These are phyloP conservation scores for Pecoramyces ruminantium DNA, from an alignment of 192 early-diverging fungal genomes.

Conservation along the genomic window DNA sequence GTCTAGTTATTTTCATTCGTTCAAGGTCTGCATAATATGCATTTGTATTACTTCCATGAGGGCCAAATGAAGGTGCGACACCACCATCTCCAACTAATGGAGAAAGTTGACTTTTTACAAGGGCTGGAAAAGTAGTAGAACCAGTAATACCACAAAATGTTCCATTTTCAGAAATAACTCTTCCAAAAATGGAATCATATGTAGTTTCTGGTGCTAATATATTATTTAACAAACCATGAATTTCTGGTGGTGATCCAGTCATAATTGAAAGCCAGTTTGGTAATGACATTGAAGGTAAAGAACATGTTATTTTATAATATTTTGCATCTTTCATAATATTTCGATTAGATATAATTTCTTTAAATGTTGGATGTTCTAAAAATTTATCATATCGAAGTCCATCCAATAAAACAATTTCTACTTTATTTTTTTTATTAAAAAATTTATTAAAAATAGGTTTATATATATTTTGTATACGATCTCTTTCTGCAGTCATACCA, in stretches of 20 bases:
- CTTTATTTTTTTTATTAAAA: background rate
- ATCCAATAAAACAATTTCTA: background rate
- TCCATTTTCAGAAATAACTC: background rate
- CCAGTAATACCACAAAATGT: background rate
- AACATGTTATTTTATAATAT: background rate
- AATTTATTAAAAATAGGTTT: background rate
- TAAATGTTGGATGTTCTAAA: background rate
- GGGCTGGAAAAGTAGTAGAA: background rate
- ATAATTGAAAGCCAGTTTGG: background rate
- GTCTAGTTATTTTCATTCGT: background rate
- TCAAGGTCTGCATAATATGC: background rate
- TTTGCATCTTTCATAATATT: background rate
- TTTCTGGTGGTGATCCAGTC: background rate
- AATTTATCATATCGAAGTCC: background rate
- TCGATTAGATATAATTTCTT: background rate
- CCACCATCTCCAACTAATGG: background rate
- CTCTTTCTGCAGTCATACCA: background rate
- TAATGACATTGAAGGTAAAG: background rate
- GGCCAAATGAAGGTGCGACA: background rate
- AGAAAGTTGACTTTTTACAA: background rate
- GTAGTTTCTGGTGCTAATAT: background rate
- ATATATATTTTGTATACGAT: background rate
- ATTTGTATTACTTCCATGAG: background rate
- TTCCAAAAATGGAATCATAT: background rate
- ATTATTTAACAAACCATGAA: background rate